Evolutionary conservation across 129 eudicot species (phyloP).

Genomic region (Ambrosia artemisiifolia): DNA sequence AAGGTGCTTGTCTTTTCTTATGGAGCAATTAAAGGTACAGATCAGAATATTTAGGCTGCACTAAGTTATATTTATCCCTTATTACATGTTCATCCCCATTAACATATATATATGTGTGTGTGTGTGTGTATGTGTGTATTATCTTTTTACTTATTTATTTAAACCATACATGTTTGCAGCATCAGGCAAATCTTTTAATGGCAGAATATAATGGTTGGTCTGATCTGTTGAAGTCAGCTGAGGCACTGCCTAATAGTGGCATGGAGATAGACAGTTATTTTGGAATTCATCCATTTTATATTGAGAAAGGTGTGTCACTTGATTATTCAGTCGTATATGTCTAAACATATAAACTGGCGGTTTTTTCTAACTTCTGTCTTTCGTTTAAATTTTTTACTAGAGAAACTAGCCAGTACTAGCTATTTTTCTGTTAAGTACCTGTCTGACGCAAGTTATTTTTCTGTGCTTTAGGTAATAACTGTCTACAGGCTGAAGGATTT

Average conservation of each 20-base stretch:
- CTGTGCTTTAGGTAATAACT: constrained; percentile 42
- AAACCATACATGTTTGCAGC: constrained; percentile 1
- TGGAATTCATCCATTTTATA: constrained; percentile 91
- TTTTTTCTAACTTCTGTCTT: not conserved
- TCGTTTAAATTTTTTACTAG: not conserved
- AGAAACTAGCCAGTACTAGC: not conserved
- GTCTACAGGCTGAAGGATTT: constrained; percentile 49
- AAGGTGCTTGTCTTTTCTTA: constrained; percentile 62
- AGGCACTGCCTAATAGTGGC: constrained; percentile 28
- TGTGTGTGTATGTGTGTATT: not conserved
- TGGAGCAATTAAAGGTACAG: constrained; percentile 55
- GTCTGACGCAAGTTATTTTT: constrained; percentile 2
- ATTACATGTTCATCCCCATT: not conserved
- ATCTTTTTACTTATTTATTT: not conserved
- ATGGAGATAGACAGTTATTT: constrained; percentile 53
- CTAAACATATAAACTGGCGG: not conserved
- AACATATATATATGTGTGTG: too few species aligned
- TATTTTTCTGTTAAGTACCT: not conserved
- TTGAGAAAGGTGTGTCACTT: constrained; percentile 60
- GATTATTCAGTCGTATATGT: not conserved
- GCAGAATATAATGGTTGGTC: constrained; percentile 60
- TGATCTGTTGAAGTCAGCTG: constrained; percentile 33
- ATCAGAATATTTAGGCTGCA: not conserved
- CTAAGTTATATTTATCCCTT: not conserved
- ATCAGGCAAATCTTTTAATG: constrained; percentile 28